Evolutionary conservation across 106 monocot species (phyloP).

Genomic region (Xerophyta viscosa): DNA sequence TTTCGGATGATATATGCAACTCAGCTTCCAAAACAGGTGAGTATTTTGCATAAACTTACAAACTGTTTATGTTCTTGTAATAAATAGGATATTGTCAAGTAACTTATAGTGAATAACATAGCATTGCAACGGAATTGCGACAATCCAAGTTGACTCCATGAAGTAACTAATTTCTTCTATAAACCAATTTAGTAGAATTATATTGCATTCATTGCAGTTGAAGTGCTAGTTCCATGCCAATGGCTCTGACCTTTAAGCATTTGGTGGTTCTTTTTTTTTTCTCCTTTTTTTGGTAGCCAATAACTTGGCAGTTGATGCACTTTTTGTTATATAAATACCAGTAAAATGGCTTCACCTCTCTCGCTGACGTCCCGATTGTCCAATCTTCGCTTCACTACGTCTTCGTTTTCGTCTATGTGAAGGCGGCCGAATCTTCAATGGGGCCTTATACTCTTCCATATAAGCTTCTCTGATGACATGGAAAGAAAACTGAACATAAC

Average conservation of each 20-base stretch:
- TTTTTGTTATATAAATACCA: conserved; percentile 73
- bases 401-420: conserved; percentile 67
- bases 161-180: too few species aligned
- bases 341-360: conserved; percentile 91
- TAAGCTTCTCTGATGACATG: conserved; percentile 89
- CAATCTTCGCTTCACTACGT: conserved; percentile 94
- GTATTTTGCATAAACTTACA: background rate
- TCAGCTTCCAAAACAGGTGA: conserved; percentile 99
- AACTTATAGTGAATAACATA: background rate
- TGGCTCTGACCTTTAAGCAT: background rate
- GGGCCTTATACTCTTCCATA: conserved; percentile 93
- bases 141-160: too few species aligned
- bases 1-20: conserved; percentile 98
- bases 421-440: conserved; percentile 87
- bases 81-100: too few species aligned
- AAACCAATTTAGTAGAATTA: too few species aligned
- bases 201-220: too few species aligned
- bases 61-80: too few species aligned
- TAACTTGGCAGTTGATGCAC: conserved; percentile 63
- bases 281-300: conserved; percentile 38
- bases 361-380: conserved; percentile 93
- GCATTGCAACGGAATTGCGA: too few species aligned
- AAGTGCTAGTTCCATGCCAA: too few species aligned
- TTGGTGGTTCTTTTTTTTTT: background rate
- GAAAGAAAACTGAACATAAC: too few species aligned